A percentile compares a stretch with the other conserved stretches of the same genome.
These are phyloP conservation scores for Cymbidium sinense DNA, from an alignment of 106 monocot species.

Conservation along the genomic window DNA sequence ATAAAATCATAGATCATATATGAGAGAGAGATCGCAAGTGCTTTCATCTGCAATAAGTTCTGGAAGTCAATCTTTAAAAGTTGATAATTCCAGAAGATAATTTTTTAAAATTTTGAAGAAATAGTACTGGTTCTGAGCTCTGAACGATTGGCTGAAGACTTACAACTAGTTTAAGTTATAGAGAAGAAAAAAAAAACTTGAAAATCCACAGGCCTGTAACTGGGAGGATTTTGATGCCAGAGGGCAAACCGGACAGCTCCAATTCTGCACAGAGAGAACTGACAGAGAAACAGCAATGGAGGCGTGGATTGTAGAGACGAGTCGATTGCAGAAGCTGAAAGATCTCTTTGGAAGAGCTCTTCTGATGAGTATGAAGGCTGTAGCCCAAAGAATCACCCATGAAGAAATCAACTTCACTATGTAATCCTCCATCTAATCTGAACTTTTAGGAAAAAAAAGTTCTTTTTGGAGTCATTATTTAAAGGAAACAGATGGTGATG, in stretches of 20 bases:
- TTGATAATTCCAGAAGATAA: not conserved
- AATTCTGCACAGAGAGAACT: conserved; percentile 16
- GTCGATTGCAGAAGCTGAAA: conserved; percentile 20
- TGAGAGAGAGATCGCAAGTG: conserved; percentile 13
- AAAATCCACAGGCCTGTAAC: not conserved
- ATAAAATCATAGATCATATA: conserved; percentile 28
- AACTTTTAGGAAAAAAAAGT: no score
- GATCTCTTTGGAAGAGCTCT: conserved; percentile 7
- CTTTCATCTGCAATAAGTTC: conserved; percentile 19
- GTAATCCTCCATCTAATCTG: conserved; percentile 11
- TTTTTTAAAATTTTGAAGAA: not conserved
- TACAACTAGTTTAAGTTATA: not conserved
- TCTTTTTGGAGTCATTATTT: not conserved
- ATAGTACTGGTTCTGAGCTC: not conserved
- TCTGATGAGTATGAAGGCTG: conserved; percentile 11
- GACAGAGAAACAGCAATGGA: conserved; percentile 17
- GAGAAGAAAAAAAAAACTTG: no score
- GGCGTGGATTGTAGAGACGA: conserved; percentile 21
- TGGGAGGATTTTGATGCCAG: conserved; percentile 22
- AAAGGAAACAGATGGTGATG: not conserved
- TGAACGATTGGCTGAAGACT: not conserved
- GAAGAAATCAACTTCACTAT: conserved; percentile 6
- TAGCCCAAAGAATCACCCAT: conserved; percentile 4
- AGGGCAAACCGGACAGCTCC: conserved; percentile 24
- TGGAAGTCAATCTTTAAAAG: not conserved